Percentiles rank a stretch among this genome's conserved stretches.
phyloP scores from a whole-genome alignment of 257 asterid genomes.

The Primulina huaijiensis region DNA sequence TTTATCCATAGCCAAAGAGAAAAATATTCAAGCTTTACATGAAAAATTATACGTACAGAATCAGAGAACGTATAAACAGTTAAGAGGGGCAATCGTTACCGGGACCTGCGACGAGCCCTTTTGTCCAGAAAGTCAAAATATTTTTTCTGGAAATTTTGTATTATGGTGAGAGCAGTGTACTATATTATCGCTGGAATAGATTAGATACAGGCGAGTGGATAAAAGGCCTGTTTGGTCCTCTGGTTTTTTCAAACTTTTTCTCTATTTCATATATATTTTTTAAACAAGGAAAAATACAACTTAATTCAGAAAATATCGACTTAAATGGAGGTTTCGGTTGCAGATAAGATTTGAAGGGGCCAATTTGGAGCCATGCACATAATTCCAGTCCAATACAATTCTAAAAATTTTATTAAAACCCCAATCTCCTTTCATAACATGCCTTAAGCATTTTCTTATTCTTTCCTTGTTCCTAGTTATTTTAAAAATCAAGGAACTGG shows the following conservation, averaged over 20 bases:
- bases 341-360: not conserved
- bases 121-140: conserved; percentile 47
- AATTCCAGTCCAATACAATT: not conserved
- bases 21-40: not conserved
- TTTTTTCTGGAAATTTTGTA: not conserved
- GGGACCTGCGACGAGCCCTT: conserved; percentile 54
- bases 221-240: conserved; percentile 55
- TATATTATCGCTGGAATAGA: conserved; percentile 7
- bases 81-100: conserved; percentile 24
- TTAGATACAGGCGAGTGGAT: conserved; percentile 27
- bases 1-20: not conserved
- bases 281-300: not conserved
- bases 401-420: not conserved
- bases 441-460: not conserved
- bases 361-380: not conserved
- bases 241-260: conserved; percentile 13
- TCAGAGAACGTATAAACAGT: not conserved
- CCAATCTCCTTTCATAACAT: not conserved
- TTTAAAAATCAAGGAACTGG: too few relatives aligned
- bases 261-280: not conserved
- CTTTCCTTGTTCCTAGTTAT: not conserved
- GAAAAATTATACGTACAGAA: not conserved
- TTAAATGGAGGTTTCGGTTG: not conserved
- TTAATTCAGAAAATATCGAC: not conserved
- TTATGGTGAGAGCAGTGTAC: conserved; percentile 13